A percentile compares a stretch with the other conserved stretches of the same genome.
phyloP scores from a whole-genome alignment of 805 yeast genomes.

The Saccharomycopsis fibuligera region DNA sequence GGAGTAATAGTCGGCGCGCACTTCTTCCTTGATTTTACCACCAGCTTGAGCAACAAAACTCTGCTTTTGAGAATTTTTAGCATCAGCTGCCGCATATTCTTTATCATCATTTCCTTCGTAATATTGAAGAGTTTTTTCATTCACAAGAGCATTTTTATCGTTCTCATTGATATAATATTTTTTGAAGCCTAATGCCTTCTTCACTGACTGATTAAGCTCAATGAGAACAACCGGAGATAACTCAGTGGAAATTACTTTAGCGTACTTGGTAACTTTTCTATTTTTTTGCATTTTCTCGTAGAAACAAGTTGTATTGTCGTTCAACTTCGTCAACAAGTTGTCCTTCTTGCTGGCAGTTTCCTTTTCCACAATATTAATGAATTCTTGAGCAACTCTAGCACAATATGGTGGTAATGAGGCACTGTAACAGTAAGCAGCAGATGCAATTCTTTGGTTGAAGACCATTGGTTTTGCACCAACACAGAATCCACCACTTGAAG shows the following conservation, averaged over 20 bases:
- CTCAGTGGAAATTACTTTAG: slow-evolving; percentile 49
- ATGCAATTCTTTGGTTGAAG: slow-evolving; percentile 85
- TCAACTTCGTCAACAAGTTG: slow-evolving; percentile 33
- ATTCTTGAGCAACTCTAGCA: slow-evolving; percentile 57
- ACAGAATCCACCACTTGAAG: slow-evolving; percentile 90
- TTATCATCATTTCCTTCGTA: slow-evolving; percentile 9
- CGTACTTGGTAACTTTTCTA: slow-evolving; percentile 30
- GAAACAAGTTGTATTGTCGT: slow-evolving; percentile 34
- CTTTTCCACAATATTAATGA: slow-evolving; percentile 43
- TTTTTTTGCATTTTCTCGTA: slow-evolving; percentile 37
- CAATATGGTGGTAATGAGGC: slow-evolving; percentile 93
- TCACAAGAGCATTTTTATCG: slow-evolving; percentile 31
- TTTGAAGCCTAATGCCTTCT: slow-evolving; percentile 43
- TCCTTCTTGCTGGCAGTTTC: slow-evolving; percentile 30
- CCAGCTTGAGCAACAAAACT: background rate
- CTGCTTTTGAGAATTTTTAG: background rate
- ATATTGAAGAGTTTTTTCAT: slow-evolving; percentile 18
- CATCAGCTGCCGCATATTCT: background rate
- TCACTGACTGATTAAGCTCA: slow-evolving; percentile 42
- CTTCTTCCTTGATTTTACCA: background rate
- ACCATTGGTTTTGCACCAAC: slow-evolving; percentile 80
- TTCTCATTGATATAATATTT: slow-evolving; percentile 27
- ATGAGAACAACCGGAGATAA: slow-evolving; percentile 69
- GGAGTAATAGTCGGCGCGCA: slow-evolving; percentile 20
- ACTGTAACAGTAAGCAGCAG: slow-evolving; percentile 85